A percentile compares a stretch with the other conserved stretches of the same genome.
These are phyloP conservation scores for Leishmania martiniquensis DNA, from an alignment of 208 protist species.

Conservation along the genomic window DNA sequence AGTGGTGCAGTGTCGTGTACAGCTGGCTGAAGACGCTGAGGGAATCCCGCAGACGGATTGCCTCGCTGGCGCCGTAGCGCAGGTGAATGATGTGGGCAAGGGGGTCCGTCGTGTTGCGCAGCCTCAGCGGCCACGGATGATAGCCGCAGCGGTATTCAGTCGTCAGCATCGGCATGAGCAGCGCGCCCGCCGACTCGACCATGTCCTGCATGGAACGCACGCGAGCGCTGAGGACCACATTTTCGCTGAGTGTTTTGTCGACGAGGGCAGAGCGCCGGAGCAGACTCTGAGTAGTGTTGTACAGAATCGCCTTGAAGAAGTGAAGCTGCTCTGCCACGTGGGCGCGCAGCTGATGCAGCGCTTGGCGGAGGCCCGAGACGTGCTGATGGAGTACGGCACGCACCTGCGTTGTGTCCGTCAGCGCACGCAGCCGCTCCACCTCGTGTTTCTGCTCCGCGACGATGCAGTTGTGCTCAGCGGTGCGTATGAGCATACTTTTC, in stretches of 20 bases:
- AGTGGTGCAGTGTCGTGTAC: conserved; percentile 70
- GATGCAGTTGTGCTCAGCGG: conserved; percentile 47
- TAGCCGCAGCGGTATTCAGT: conserved; percentile 83
- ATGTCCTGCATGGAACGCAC: conserved; percentile 60
- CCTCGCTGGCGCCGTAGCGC: conserved; percentile 66
- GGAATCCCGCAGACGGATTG: conserved; percentile 65
- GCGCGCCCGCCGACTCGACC: conserved; percentile 59
- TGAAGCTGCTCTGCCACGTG: conserved; percentile 51
- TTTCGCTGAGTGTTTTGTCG: conserved; percentile 67
- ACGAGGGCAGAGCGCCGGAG: conserved; percentile 52
- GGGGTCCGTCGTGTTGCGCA: conserved; percentile 86
- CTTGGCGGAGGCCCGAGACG: conserved; percentile 43
- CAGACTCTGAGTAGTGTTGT: conserved; percentile 52
- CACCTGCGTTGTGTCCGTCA: conserved; percentile 63
- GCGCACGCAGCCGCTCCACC: conserved; percentile 58
- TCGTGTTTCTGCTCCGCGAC: conserved; percentile 63
- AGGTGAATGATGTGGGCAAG: conserved; percentile 68
- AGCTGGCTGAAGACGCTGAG: conserved; percentile 66
- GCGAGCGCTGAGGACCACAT: conserved; percentile 53
- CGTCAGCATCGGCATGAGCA: conserved; percentile 84
- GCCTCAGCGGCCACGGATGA: conserved; percentile 86
- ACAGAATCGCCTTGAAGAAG: conserved; percentile 48
- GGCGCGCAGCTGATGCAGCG: conserved; percentile 46
- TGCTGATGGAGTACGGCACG: conserved; percentile 35
- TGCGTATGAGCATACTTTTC: conserved; percentile 46